Base-by-base conservation (phyloP, 768 basidiomycete genomes). In the Lactarius psammicola region DNA sequence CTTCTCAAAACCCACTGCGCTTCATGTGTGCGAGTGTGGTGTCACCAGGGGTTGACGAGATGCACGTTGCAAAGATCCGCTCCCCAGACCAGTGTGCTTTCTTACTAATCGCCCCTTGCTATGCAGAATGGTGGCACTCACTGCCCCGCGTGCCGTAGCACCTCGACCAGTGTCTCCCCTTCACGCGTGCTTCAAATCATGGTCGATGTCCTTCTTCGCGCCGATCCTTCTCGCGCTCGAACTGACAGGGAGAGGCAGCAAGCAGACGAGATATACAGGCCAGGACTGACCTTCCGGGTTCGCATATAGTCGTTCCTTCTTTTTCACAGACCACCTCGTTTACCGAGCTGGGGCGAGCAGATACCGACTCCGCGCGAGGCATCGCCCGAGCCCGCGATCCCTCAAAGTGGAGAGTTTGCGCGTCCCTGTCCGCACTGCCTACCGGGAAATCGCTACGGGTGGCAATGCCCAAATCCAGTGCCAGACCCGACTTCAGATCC, bases 371-470 rank as follows among this genome's bases (percentile, higher is more conserved):
- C 92, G 2, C 78, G 87, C 72, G 88, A 90, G 73, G 79, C 83
- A 3, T 90, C 90, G 6, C 91, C 92, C 23, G 88, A 92, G 72
- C 88, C 89, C 42, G 85, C 84, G 71, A 75, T 91, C 51, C 84
- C 87, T 71, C 80, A 82, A 51, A 85, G 83, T 60, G 76, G 79
- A 23, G 88, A 91, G 60, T 87, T 81, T 75, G 84, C 85, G 1
- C 86, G 87, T 11, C 92, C 92, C 7, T 94, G 92, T 72, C 90
- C 92, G 0, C 90, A 93, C 69, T 94, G 92, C 71, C 49, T 75
- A 18, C 79, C 83, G 2, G 85, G 84, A 59, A 94, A 94, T 70
- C 80, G 81, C 7, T 90, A 82, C 70, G 90, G 88, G 2, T 94
- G 90, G 89, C 79, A 81, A 69, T 94, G 92, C 72, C 87, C 90